Evolutionary conservation across 345 rosid species (phyloP).

Genomic region (Acer saccharum): DNA sequence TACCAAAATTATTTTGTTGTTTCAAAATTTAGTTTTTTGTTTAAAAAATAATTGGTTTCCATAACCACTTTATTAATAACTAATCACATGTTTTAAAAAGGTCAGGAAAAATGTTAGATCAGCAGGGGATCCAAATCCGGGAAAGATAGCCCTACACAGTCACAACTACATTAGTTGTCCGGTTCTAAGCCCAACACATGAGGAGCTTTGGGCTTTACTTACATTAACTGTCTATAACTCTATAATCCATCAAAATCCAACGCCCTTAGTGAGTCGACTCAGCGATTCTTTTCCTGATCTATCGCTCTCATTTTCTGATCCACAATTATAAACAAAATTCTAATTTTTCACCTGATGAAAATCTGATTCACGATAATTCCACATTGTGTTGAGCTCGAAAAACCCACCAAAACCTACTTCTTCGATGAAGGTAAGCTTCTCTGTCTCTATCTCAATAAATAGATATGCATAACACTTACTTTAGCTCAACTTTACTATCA

Average conservation of each 20-base stretch:
- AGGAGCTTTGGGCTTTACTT: neutral
- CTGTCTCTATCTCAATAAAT: neutral
- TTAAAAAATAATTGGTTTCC: no score
- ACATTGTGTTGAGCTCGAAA: slow-evolving; percentile 15
- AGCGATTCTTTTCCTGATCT: neutral
- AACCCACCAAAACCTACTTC: slow-evolving; percentile 2
- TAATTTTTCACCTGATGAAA: neutral
- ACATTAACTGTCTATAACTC: neutral
- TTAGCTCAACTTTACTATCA: slow-evolving; percentile 48
- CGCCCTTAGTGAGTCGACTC: slow-evolving; percentile 8
- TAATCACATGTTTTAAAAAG: no score
- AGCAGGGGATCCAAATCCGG: no score
- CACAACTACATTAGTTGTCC: no score
- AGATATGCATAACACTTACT: slow-evolving; percentile 51
- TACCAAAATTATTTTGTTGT: no score
- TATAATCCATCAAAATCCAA: neutral
- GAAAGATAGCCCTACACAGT: no score
- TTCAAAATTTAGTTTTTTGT: no score
- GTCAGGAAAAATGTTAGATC: no score
- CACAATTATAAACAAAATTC: neutral
- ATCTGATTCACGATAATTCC: slow-evolving; percentile 18
- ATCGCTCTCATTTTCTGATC: neutral
- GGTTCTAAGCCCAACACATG: neutral
- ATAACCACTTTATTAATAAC: no score
- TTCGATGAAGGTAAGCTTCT: slow-evolving; percentile 27